Evolutionary conservation across 1,284 basidiomycete genomes (phyloP).

Genomic region (Sporisorium scitamineum): DNA sequence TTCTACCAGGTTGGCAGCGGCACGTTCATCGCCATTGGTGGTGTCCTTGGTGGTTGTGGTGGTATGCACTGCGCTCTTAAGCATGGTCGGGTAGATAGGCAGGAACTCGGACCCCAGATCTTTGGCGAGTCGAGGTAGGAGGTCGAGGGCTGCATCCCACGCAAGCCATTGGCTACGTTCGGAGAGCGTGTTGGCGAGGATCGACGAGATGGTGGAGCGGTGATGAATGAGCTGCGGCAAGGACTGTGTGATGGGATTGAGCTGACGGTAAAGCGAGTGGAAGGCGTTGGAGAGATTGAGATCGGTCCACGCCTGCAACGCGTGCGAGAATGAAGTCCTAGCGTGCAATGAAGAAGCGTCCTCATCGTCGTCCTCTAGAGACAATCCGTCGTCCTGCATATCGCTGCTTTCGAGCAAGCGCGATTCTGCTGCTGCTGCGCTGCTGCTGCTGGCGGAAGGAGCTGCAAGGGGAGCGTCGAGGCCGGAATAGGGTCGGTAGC

Average conservation of each 20-base stretch:
- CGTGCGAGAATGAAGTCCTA: slow-evolving; percentile 56
- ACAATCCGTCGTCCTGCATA: slow-evolving; percentile 11
- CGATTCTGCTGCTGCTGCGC: slow-evolving; percentile 7
- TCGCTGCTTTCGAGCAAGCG: slow-evolving; percentile 5
- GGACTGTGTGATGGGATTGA: slow-evolving; percentile 52
- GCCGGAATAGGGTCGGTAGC: slow-evolving; percentile 54
- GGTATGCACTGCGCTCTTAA: slow-evolving; percentile 57
- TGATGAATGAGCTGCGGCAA: slow-evolving; percentile 66
- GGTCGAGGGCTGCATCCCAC: slow-evolving; percentile 65
- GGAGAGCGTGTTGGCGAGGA: slow-evolving; percentile 38
- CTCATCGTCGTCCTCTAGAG: slow-evolving; percentile 22
- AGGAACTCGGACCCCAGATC: slow-evolving; percentile 66
- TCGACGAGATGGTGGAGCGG: slow-evolving; percentile 42
- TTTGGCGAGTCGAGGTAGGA: slow-evolving; percentile 66
- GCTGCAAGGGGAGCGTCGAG: slow-evolving; percentile 50
- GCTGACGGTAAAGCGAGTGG: slow-evolving; percentile 49
- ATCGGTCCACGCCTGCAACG: slow-evolving; percentile 64
- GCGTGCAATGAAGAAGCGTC: slow-evolving; percentile 50
- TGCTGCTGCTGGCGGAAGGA: slow-evolving; percentile 17
- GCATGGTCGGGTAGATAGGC: slow-evolving; percentile 60
- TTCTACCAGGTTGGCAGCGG: slow-evolving; percentile 65
- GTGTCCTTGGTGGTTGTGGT: slow-evolving; percentile 60
- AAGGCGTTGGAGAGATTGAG: slow-evolving; percentile 67
- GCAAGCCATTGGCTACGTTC: slow-evolving; percentile 52
- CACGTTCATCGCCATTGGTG: slow-evolving; percentile 61